These are phyloP conservation scores for Colletotrichum neosansevieriae DNA, from an alignment of 2,329 filamentous ascomycete genomes.

Conservation along the genomic window DNA sequence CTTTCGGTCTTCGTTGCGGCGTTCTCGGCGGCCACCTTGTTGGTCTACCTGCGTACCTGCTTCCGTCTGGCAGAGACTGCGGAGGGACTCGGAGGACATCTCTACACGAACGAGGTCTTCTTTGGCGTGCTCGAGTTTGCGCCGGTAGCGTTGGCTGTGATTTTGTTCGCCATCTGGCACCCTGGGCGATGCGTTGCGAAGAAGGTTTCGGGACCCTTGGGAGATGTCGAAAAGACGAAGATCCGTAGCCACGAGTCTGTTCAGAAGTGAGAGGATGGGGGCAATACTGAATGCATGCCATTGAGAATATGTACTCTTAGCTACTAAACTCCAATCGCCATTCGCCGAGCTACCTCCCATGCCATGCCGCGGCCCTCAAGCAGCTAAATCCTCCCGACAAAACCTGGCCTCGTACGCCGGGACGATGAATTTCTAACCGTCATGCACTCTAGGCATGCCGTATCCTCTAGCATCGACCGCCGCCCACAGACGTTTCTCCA, in stretches of 20 bases:
- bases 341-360: not conserved
- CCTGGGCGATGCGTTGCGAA: constrained; percentile 53
- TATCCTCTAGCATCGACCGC: constrained; percentile 1
- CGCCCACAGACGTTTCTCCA: constrained; percentile 28
- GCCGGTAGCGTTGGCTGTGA: constrained; percentile 63
- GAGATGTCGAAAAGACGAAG: constrained; percentile 11
- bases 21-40: constrained; percentile 58
- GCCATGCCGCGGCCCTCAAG: not conserved
- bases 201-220: not conserved
- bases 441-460: not conserved
- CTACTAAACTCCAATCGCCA: not conserved
- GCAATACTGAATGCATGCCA: not conserved
- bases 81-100: constrained; percentile 57
- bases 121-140: constrained; percentile 67
- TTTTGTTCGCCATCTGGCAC: constrained; percentile 58
- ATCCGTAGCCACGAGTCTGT: not conserved
- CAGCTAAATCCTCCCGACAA: not conserved
- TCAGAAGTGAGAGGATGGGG: not conserved
- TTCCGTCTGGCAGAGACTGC: constrained; percentile 68
- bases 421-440: not conserved
- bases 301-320: too few relatives aligned
- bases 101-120: constrained; percentile 63
- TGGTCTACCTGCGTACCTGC: constrained; percentile 64
- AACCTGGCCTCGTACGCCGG: too few relatives aligned
- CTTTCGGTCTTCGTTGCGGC: constrained; percentile 55